Evolutionary conservation across 139 green algal genomes (phyloP).

Genomic region (Pleodorina starrii): DNA sequence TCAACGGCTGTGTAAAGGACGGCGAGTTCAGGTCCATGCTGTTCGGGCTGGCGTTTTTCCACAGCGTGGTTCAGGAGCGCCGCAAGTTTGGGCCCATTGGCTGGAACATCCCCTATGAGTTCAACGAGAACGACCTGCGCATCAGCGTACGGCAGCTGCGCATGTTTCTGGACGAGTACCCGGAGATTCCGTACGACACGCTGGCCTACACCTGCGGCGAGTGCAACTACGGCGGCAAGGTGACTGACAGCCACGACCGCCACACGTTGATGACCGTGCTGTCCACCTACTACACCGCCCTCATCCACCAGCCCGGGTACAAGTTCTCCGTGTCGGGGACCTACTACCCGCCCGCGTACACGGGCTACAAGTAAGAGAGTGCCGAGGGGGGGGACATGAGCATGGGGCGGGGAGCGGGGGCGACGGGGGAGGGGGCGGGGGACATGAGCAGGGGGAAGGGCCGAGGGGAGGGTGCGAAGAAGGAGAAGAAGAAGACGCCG

Average conservation of each 20-base stretch:
- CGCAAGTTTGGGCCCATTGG: conserved; percentile 87
- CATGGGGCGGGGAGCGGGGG: too few species aligned
- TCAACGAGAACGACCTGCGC: conserved; percentile 86
- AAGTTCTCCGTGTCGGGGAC: conserved; percentile 67
- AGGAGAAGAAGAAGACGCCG: too few species aligned
- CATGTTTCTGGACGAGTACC: conserved; percentile 90
- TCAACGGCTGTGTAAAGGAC: conserved; percentile 75
- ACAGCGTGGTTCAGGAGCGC: conserved; percentile 82
- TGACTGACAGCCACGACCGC: conserved; percentile 87
- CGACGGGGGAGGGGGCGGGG: too few species aligned
- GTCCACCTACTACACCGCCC: conserved; percentile 73
- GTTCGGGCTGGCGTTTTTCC: conserved; percentile 85
- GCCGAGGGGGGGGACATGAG: too few species aligned
- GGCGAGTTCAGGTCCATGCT: conserved; percentile 78
- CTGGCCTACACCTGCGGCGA: conserved; percentile 80
- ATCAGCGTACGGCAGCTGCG: conserved; percentile 85
- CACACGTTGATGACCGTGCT: conserved; percentile 85
- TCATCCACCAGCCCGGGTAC: conserved; percentile 62
- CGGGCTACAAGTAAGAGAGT: conserved; percentile 63
- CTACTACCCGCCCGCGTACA: conserved; percentile 68
- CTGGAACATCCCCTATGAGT: conserved; percentile 90
- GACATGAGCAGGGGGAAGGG: too few species aligned
- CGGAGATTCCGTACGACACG: conserved; percentile 80
- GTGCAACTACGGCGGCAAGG: conserved; percentile 87
- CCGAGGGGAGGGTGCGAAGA: too few species aligned